phyloP scores from a whole-genome alignment of 495 filamentous ascomycete genomes.

The Usnea hakonensis region DNA sequence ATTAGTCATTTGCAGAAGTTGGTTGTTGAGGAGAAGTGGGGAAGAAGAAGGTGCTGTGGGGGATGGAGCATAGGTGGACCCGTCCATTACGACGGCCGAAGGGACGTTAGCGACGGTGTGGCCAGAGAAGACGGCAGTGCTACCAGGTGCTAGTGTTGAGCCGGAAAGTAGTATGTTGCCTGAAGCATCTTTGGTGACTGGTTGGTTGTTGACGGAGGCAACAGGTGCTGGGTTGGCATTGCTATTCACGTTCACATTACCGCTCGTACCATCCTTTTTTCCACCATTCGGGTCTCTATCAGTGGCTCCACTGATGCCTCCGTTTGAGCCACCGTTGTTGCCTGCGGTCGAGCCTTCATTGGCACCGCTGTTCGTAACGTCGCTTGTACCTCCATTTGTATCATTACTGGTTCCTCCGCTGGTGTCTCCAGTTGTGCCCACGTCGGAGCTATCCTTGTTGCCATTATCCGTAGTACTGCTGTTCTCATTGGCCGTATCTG shows the following conservation, averaged over 20 bases:
- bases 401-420: background rate
- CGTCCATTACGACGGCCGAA: conserved; percentile 10
- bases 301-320: background rate
- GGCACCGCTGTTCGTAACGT: background rate
- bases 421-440: background rate
- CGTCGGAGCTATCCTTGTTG: background rate
- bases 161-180: conserved; percentile 9
- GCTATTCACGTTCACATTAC: too few species aligned
- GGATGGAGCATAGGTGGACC: conserved; percentile 25
- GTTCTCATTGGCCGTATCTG: background rate
- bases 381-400: background rate
- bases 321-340: too few species aligned
- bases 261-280: background rate
- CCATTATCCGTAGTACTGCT: background rate
- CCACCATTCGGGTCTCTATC: background rate
- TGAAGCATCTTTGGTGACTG: conserved; percentile 6
- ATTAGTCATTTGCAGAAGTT: conserved; percentile 10
- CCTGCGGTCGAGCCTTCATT: too few species aligned
- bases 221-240: background rate
- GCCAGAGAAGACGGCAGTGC: conserved; percentile 10
- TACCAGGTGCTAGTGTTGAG: conserved; percentile 9
- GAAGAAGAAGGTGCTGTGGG: conserved; percentile 12
- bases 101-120: conserved; percentile 14
- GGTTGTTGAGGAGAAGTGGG: conserved; percentile 23
- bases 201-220: conserved; percentile 9